phyloP scores from a whole-genome alignment of 306 rosid genomes.

The Bauhinia variegata region DNA sequence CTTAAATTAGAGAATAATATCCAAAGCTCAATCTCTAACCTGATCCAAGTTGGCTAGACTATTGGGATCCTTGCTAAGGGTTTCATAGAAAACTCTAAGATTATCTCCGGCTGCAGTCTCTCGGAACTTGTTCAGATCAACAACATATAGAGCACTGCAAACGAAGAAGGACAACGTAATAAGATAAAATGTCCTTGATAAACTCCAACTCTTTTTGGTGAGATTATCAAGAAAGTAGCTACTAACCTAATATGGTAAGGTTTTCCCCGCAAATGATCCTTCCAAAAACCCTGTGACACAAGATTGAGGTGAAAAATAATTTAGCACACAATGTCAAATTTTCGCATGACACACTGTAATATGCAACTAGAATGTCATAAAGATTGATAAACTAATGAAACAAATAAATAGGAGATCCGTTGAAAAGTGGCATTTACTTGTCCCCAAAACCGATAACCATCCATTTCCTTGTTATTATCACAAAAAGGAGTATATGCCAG shows the following conservation, averaged over 20 bases:
- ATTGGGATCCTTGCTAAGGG: conserved; percentile 98
- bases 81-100: conserved; percentile 97
- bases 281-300: conserved; percentile 88
- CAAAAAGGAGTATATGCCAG: conserved; percentile 97
- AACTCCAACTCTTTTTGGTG: conserved; percentile 27
- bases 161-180: conserved; percentile 31
- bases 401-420: conserved; percentile 14
- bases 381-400: conserved; percentile 7
- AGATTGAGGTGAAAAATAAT: conserved; percentile 30
- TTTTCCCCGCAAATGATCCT: conserved; percentile 90
- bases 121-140: conserved; percentile 89
- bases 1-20: not conserved
- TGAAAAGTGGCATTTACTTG: conserved; percentile 61
- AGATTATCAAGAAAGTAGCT: conserved; percentile 22
- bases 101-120: conserved; percentile 99
- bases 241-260: conserved; percentile 90
- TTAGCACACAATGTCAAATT: conserved; percentile 29
- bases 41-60: conserved; percentile 96
- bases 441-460: conserved; percentile 99
- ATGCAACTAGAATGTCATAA: not conserved
- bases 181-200: conserved; percentile 8
- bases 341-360: not conserved
- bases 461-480: conserved; percentile 98
- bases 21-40: conserved; percentile 49
- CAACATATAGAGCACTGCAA: conserved; percentile 94